Evolutionary conservation across 1,284 basidiomycete species (phyloP).

Genomic region (Fistulinella cinereoalba): DNA sequence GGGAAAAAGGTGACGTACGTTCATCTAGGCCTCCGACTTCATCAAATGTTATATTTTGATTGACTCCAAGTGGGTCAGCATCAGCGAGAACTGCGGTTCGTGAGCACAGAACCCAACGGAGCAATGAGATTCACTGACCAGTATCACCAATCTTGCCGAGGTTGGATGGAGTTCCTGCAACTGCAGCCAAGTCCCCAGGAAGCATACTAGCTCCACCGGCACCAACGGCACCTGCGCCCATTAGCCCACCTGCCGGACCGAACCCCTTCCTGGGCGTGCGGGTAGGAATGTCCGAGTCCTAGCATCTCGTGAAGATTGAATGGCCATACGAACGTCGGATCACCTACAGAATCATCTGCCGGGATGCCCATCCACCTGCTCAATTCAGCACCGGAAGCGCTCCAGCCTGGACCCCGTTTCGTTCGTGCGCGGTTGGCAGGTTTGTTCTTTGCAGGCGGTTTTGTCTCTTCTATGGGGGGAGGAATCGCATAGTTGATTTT

Average conservation of each 20-base stretch:
- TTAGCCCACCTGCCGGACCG: constrained; percentile 47
- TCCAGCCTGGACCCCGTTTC: constrained; percentile 64
- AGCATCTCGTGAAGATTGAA: constrained; percentile 7
- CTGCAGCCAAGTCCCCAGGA: constrained; percentile 55
- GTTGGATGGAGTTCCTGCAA: constrained; percentile 73
- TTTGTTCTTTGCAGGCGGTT: constrained; percentile 42
- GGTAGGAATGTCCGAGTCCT: constrained; percentile 71
- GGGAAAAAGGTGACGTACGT: constrained; percentile 52
- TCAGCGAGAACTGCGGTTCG: constrained; percentile 76
- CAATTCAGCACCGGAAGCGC: constrained; percentile 69
- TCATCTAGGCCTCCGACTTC: constrained; percentile 97
- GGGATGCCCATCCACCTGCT: constrained; percentile 70
- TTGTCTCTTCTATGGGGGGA: constrained; percentile 67
- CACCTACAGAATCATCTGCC: constrained; percentile 66
- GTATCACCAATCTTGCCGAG: constrained; percentile 80
- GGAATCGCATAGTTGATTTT: constrained; percentile 76
- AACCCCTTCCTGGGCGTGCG: constrained; percentile 66
- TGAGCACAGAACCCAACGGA: constrained; percentile 5
- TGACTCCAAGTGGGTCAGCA: constrained; percentile 93
- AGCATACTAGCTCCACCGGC: constrained; percentile 52
- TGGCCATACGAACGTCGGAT: background rate
- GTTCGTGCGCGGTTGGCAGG: constrained; percentile 34
- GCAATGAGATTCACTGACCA: constrained; percentile 40
- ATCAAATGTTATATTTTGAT: constrained; percentile 92
- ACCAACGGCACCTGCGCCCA: constrained; percentile 49